Evolutionary conservation across 441 rosid genomes (phyloP).

Genomic region (Euphorbia neoarborescens): DNA sequence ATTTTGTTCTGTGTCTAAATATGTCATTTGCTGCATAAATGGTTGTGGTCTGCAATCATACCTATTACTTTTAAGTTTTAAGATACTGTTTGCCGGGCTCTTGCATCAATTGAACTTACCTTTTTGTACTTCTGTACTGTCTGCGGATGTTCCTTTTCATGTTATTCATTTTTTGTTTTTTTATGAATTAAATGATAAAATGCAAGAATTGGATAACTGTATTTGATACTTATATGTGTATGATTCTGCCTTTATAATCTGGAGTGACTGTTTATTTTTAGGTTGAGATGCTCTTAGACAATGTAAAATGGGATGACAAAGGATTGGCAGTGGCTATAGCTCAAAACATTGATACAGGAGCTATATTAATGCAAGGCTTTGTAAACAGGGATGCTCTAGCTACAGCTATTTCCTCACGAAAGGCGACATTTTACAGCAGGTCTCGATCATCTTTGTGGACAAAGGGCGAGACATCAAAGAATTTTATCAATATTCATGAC

Average conservation of each 20-base stretch:
- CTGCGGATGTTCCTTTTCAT: background rate
- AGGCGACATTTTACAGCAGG: constrained; percentile 76
- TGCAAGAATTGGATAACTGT: background rate
- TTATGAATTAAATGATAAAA: background rate
- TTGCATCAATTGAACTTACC: background rate
- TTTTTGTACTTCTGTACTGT: background rate
- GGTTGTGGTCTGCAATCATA: background rate
- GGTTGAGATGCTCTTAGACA: constrained; percentile 59
- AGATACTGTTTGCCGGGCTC: background rate
- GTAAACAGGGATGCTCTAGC: constrained; percentile 65
- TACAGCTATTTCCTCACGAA: constrained; percentile 48
- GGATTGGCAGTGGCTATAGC: constrained; percentile 92
- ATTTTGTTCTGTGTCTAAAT: background rate
- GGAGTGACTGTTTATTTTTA: constrained; percentile 28
- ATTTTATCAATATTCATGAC: constrained; percentile 54
- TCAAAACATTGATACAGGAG: constrained; percentile 83
- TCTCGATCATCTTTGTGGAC: constrained; percentile 79
- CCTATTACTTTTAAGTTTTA: too few relatives aligned
- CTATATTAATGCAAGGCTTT: constrained; percentile 72
- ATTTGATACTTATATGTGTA: background rate
- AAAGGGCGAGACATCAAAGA: constrained; percentile 73
- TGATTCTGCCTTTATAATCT: background rate
- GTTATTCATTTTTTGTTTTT: too few relatives aligned
- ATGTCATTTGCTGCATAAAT: background rate
- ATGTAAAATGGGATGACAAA: constrained; percentile 79